Conservation (phyloP, 2,329 filamentous ascomycete genomes). For the Aphanoascus verrucosus region DNA sequence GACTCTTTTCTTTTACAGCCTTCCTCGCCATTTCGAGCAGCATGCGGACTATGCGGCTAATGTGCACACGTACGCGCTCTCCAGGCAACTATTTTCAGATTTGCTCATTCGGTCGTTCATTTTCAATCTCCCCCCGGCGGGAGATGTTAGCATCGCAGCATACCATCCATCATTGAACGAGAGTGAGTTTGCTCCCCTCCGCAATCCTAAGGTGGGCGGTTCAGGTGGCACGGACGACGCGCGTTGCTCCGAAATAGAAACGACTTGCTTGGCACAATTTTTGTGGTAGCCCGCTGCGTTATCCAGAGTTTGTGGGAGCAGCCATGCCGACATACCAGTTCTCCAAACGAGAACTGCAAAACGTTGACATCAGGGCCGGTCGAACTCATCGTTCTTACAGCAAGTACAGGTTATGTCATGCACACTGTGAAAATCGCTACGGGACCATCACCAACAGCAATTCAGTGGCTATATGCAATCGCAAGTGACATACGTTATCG, state of each 20-base stretch:
- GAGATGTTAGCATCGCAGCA: background rate
- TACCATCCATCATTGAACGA: background rate
- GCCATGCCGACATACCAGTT: background rate
- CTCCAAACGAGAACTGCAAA: too few relatives aligned
- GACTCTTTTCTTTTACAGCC: background rate
- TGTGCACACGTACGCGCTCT: background rate
- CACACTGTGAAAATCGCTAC: too few relatives aligned
- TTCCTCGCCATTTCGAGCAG: background rate
- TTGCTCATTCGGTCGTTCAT: background rate
- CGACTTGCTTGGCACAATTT: background rate
- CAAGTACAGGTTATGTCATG: background rate
- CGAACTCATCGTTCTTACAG: background rate
- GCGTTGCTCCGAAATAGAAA: constrained; percentile 2
- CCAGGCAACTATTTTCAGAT: constrained; percentile 3
- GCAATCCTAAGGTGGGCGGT: background rate
- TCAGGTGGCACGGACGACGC: constrained; percentile 5
- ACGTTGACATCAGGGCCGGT: too few relatives aligned
- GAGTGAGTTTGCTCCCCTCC: background rate
- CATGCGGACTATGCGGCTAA: background rate
- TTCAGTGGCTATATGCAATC: too few relatives aligned
- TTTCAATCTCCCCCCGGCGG: background rate
- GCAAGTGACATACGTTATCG: too few relatives aligned
- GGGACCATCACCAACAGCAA: too few relatives aligned
- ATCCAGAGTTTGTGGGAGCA: background rate
- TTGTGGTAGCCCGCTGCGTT: background rate